Evolutionary conservation across 139 green algal genomes (phyloP).

Genomic region (Bryopsis sp.): DNA sequence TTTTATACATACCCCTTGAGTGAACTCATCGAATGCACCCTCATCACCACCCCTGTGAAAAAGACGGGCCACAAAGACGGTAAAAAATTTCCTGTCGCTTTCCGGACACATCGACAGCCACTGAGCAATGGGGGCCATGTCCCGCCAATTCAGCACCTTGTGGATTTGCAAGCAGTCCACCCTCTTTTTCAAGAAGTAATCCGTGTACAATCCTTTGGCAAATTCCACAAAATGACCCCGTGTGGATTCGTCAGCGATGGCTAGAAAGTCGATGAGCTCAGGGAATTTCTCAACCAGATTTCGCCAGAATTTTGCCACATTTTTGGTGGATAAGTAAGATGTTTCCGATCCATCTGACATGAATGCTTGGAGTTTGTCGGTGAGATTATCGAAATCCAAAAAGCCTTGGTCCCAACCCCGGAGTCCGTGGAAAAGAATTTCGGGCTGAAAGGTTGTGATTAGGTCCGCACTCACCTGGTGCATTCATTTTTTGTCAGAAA

Average conservation of each 20-base stretch:
- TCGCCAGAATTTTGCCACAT: slow-evolving; percentile 15
- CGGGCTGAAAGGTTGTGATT: no score
- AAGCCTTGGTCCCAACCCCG: no score
- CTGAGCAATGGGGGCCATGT: slow-evolving; percentile 14
- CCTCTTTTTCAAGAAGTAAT: slow-evolving; percentile 9
- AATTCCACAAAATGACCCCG: slow-evolving; percentile 5
- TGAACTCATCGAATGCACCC: no score
- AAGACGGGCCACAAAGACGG: no score
- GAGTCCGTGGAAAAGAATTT: no score
- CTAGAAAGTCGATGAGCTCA: slow-evolving; percentile 19
- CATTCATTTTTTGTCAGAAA: no score
- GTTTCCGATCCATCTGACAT: slow-evolving; percentile 7
- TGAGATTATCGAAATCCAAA: slow-evolving; percentile 15
- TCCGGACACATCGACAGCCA: slow-evolving; percentile 2
- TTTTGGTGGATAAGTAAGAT: slow-evolving; percentile 9
- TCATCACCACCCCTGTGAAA: no score
- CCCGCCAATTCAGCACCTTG: slow-evolving; percentile 11
- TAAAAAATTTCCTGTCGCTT: slow-evolving; percentile 10
- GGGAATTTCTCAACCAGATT: slow-evolving; percentile 16
- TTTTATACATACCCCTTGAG: no score
- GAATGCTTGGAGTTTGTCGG: slow-evolving; percentile 1
- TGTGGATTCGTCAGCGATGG: slow-evolving; percentile 10
- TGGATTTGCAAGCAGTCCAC: not conserved
- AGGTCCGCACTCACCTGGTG: no score
- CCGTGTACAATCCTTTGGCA: slow-evolving; percentile 2